A percentile compares a stretch with the other conserved stretches of the same genome.
phyloP scores from a whole-genome alignment of 345 rosid genomes.

The Salix purpurea region DNA sequence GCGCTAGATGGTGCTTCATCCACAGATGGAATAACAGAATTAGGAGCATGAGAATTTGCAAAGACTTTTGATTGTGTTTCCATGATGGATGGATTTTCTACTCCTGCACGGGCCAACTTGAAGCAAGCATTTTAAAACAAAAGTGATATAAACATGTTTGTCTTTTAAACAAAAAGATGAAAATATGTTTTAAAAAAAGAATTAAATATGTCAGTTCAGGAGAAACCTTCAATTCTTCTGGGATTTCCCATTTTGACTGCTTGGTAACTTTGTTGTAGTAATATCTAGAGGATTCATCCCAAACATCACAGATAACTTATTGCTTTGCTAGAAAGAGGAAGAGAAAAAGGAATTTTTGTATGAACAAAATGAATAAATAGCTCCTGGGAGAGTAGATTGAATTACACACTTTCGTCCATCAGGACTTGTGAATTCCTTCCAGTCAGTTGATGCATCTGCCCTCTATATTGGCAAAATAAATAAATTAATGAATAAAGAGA shows the following conservation, averaged over 20 bases:
- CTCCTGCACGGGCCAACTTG: slow-evolving; percentile 84
- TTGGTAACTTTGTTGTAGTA: slow-evolving; percentile 79
- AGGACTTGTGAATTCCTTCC: slow-evolving; percentile 90
- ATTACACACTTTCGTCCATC: slow-evolving; percentile 83
- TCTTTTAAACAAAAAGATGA: slow-evolving; percentile 9
- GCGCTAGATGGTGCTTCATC: slow-evolving; percentile 33
- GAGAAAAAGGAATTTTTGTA: not conserved
- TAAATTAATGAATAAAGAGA: slow-evolving; percentile 3
- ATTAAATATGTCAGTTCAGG: slow-evolving; percentile 2
- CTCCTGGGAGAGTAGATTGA: slow-evolving; percentile 8
- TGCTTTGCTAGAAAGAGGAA: not conserved
- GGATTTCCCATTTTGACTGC: slow-evolving; percentile 88
- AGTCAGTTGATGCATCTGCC: slow-evolving; percentile 88
- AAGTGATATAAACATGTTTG: not conserved
- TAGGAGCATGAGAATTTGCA: slow-evolving; percentile 19
- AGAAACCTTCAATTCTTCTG: slow-evolving; percentile 84
- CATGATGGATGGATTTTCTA: slow-evolving; percentile 33
- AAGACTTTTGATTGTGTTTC: slow-evolving; percentile 36
- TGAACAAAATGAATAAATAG: not conserved
- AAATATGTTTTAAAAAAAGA: not conserved
- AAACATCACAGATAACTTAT: slow-evolving; percentile 13
- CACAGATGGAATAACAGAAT: slow-evolving; percentile 25
- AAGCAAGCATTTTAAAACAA: slow-evolving; percentile 15
- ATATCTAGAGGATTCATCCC: slow-evolving; percentile 47
- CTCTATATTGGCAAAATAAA: slow-evolving; percentile 49